A percentile compares a stretch with the other conserved stretches of the same genome.
Evolutionary conservation across 768 basidiomycete genomes (phyloP).

Genomic region (Leccinellum luteum): DNA sequence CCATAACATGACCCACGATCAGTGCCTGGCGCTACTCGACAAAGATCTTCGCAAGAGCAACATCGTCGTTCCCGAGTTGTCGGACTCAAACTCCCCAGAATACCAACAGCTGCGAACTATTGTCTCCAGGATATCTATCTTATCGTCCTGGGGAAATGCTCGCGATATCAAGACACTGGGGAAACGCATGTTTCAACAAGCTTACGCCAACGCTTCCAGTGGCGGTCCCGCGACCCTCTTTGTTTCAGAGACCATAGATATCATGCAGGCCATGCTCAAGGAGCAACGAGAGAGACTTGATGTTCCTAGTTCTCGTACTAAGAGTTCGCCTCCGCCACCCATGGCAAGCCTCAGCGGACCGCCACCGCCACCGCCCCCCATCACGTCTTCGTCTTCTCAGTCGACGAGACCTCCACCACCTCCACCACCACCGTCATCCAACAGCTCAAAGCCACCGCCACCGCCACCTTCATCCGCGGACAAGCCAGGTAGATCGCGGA

Average conservation of each 20-base stretch:
- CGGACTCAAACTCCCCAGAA: not conserved
- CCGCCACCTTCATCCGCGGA: conserved; percentile 1
- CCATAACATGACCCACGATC: conserved; percentile 45
- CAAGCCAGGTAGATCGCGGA: conserved; percentile 2
- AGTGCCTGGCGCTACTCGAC: conserved; percentile 49
- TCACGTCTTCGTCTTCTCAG: conserved; percentile 17
- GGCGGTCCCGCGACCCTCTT: not conserved
- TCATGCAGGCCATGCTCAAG: conserved; percentile 15
- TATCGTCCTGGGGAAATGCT: conserved; percentile 68
- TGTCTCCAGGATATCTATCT: conserved; percentile 39
- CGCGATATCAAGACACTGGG: conserved; percentile 58
- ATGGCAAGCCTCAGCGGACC: conserved; percentile 18
- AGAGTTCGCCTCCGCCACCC: conserved; percentile 8
- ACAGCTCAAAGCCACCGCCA: not conserved
- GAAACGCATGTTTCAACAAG: conserved; percentile 14
- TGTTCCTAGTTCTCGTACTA: conserved; percentile 15
- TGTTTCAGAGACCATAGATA: conserved; percentile 3
- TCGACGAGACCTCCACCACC: conserved; percentile 24
- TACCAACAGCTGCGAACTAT: conserved; percentile 14
- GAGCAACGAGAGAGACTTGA: conserved; percentile 23
- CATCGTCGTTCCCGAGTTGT: conserved; percentile 38
- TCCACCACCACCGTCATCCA: conserved; percentile 8
- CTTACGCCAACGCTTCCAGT: conserved; percentile 10
- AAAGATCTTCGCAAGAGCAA: conserved; percentile 46
- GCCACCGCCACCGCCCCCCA: conserved; percentile 24